Percentiles rank a stretch among this genome's conserved stretches.
These are phyloP conservation scores for Colletotrichum simmondsii DNA, from an alignment of 2,329 filamentous ascomycete genomes.

Conservation along the genomic window DNA sequence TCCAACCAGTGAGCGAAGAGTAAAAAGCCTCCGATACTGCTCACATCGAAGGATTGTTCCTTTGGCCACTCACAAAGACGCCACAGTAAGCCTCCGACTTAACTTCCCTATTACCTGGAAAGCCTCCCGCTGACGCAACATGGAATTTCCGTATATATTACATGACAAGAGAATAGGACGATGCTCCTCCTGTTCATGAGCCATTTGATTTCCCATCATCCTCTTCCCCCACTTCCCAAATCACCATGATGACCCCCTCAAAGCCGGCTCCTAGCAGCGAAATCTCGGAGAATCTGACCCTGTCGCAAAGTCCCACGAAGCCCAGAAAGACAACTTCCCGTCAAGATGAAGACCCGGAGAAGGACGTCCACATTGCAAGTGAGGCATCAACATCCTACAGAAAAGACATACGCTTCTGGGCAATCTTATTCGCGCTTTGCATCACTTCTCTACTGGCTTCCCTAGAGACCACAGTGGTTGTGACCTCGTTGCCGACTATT, in stretches of 20 bases:
- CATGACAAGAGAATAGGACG: neutral
- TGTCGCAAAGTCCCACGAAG: too few relatives aligned
- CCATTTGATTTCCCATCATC: neutral
- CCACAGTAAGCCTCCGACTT: neutral
- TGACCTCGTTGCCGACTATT: too few relatives aligned
- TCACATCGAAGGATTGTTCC: neutral
- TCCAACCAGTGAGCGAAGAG: too few relatives aligned
- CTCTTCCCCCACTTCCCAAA: neutral
- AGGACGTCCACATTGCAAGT: neutral
- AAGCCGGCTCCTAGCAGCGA: neutral
- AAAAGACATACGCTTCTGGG: slow-evolving; percentile 40
- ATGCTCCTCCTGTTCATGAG: neutral
- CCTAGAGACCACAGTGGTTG: too few relatives aligned
- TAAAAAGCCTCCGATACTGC: neutral
- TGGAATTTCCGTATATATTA: neutral
- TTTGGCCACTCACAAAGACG: too few relatives aligned
- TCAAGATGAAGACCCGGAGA: too few relatives aligned
- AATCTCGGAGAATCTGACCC: neutral
- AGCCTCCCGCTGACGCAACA: neutral
- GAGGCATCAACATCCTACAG: neutral
- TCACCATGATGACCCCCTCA: neutral
- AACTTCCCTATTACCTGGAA: neutral
- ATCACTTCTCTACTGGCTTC: slow-evolving; percentile 42
- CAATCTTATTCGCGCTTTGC: slow-evolving; percentile 39
- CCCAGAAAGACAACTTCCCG: neutral